Percentiles rank a stretch among this genome's conserved stretches.
These are phyloP conservation scores for Buddleja alternifolia DNA, from an alignment of 257 asterid genomes.

Conservation along the genomic window DNA sequence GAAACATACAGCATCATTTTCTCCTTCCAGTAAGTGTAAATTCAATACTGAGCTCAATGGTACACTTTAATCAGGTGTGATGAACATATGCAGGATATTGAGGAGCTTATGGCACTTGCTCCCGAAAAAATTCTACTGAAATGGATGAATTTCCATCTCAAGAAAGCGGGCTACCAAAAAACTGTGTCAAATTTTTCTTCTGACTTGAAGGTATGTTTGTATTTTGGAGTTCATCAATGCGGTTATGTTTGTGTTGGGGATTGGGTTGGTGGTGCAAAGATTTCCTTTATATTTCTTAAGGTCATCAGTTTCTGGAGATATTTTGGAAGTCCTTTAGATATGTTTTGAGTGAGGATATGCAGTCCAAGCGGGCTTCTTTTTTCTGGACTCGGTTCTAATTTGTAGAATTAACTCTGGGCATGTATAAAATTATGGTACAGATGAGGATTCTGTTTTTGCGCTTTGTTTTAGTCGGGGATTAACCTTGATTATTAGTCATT, in stretches of 20 bases:
- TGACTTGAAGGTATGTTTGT: constrained; percentile 72
- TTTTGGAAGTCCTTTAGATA: background rate
- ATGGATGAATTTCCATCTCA: constrained; percentile 99
- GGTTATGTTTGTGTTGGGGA: constrained; percentile 25
- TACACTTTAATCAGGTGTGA: constrained; percentile 39
- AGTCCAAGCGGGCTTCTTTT: background rate
- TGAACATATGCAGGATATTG: constrained; percentile 77
- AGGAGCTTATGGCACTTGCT: constrained; percentile 95
- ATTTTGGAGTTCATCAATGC: constrained; percentile 14
- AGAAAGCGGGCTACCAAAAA: constrained; percentile 87
- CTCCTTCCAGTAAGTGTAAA: constrained; percentile 16
- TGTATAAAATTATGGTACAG: too few relatives aligned
- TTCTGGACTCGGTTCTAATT: constrained; percentile 11
- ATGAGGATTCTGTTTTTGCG: too few relatives aligned
- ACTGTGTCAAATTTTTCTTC: constrained; percentile 87
- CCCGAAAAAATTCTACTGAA: constrained; percentile 92
- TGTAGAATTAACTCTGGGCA: constrained; percentile 2
- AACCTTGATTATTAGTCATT: constrained; percentile 1
- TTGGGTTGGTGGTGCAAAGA: constrained; percentile 1
- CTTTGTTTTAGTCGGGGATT: constrained; percentile 14
- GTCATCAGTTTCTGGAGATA: background rate
- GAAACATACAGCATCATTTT: constrained; percentile 1
- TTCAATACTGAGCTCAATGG: constrained; percentile 30
- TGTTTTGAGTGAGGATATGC: too few relatives aligned
- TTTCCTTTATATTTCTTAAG: constrained; percentile 2